Evolutionary conservation across 2,329 filamentous ascomycete species (phyloP), one percentile per base, ranked within the genome.

Genomic region (Elsinoe fawcettii): DNA sequence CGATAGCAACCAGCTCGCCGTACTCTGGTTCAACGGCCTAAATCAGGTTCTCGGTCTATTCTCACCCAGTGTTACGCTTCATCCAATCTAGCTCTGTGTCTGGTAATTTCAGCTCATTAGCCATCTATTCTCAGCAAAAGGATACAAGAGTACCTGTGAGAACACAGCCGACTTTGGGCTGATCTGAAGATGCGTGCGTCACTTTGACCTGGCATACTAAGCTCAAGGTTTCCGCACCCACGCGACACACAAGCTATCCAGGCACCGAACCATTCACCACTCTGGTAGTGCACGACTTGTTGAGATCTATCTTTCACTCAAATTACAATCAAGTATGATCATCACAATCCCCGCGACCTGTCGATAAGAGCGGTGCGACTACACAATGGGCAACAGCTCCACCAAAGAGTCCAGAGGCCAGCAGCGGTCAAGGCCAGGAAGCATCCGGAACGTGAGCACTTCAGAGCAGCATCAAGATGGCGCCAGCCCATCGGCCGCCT

Each of bases 351-450:
- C 18, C 27, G 16, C 25, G 12, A 51, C 18, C 27, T 18, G 22
- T 25, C 49, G 32, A 37, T 53, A 53, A 53, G 30, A 22, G 49
- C 30, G 49, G 30, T 25, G 30, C 20, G 44, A 53, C 14, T 16
- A 23, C 8, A 53, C 49, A 20, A 74, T 78, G 75, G 75, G 75
- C 41, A 78, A 77, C 67, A 76, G 70, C 65, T 73, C 75, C 58
- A 74, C 69, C 60, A 77, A 75, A 65, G 75, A 78, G 62, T 64
- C 72, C 53, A 72, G 71, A 22, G 67, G 70, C n/a, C 54, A 43
- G 25, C 30, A 43, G 51, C 67, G 70, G 23, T 66, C 67, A 39
- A 68, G 69, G 32, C 67, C 67, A 27, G 64, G 64, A 27, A 69
- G 65, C 61, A 60, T 64, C 41, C 68, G 71, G 58, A 63, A 68